Base-by-base conservation (phyloP, 257 asterid genomes). In the Thymus mandschuricus region DNA sequence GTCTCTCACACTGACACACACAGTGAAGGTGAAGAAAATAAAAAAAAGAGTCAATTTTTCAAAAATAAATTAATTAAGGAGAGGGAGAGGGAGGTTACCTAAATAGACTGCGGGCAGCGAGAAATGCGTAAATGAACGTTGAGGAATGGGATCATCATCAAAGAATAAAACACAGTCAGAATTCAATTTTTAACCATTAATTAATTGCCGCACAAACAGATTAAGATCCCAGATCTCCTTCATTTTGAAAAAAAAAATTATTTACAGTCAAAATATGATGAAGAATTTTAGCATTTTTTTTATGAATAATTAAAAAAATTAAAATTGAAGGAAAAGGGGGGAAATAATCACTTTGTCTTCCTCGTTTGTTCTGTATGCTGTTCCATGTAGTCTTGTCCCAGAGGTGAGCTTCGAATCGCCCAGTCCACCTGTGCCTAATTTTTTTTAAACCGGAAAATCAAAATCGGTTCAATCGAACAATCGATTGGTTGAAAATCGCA, bases 381-480 rank as follows among this genome's bases (percentile, higher is more conserved):
- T 93, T 93, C 97, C 97, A 91, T 10, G 84, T 78, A 66, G 77
- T 82, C 71, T 89, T 93, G 84, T 93, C 98, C 98, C 98, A 93
- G 3, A 93, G 83, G 58, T 93, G 98, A 33, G 98, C 97, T 60
- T 93, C 98, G 70, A 66, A 93, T 31, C 96, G 80, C 64, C 97
- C 96, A 8, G 96, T 90, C 91, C 96, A 90, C 50, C 98, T 81
- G 69, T 93, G 98, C 88, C 98, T 93, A 30, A 28, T 10, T 52
- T n/a, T 1, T 49, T 44, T 3, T 44, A 44, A 7, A 49, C 1
- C 11, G 21, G 5, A 3, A 49, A 13, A 48, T 12, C 1, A n/a
- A 21, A 21, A n/a, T 13, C 5, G 2, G 5, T 3, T 49, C 3
- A 49, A 49, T n/a, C 6, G 5, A n/a, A 13, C 6, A 4, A 49